These are phyloP conservation scores for Bolboschoenus planiculmis DNA, from an alignment of 176 grass and related monocot genomes.

Conservation along the genomic window DNA sequence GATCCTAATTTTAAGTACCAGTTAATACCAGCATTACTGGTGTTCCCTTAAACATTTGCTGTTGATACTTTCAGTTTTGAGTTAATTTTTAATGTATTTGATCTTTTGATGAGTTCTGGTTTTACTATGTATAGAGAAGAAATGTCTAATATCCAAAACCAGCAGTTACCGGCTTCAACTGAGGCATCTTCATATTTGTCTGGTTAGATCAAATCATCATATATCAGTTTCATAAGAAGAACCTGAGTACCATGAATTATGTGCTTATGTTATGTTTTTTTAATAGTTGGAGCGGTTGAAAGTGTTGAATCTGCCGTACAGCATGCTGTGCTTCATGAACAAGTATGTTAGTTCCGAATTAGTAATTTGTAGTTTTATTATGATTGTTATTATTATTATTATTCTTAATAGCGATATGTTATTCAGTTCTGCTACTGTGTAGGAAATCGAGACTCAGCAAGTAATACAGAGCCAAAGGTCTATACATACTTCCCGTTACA, in stretches of 20 bases:
- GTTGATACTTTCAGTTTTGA: not conserved
- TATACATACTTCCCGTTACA: slow-evolving; percentile 8
- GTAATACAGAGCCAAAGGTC: slow-evolving; percentile 88
- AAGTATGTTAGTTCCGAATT: slow-evolving; percentile 45
- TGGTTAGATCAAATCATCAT: not conserved
- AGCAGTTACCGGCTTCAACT: not conserved
- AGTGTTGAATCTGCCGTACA: slow-evolving; percentile 62
- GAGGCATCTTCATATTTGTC: not conserved
- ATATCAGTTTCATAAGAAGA: not conserved
- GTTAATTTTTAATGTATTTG: not conserved
- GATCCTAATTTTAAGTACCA: too few species aligned
- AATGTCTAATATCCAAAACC: slow-evolving; percentile 3
- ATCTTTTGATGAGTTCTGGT: not conserved
- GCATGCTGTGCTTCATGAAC: slow-evolving; percentile 67
- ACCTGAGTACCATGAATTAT: slow-evolving; percentile 2
- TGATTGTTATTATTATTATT: slow-evolving; percentile 23
- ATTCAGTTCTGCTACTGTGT: slow-evolving; percentile 30
- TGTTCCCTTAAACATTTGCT: not conserved
- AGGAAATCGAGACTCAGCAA: slow-evolving; percentile 88
- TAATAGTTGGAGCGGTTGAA: slow-evolving; percentile 18
- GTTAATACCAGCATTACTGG: not conserved
- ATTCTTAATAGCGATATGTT: slow-evolving; percentile 26
- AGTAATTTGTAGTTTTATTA: slow-evolving; percentile 13
- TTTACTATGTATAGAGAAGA: not conserved
- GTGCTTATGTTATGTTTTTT: not conserved